Evolutionary conservation across 495 filamentous ascomycete species (phyloP), one percentile per base, ranked within the genome.

Genomic region (Alectoria sarmentosa): DNA sequence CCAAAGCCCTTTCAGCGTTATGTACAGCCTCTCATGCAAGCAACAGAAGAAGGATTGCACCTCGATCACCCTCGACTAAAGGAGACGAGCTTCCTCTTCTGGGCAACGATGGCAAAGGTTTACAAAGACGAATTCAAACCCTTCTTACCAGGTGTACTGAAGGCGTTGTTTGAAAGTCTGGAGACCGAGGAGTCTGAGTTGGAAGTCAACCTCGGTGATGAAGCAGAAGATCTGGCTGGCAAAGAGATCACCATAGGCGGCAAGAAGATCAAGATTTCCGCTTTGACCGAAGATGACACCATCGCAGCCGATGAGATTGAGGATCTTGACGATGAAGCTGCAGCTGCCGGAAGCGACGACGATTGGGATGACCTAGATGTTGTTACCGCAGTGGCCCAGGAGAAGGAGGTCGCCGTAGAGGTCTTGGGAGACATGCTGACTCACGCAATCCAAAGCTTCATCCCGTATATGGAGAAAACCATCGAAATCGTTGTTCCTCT

Each of bases 351-450:
- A 38, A 80, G 65, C 30, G 86, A 88, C 52, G 78, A 87, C 32
- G 86, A 89, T 52, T 88, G 88, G 34, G 89, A 93, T 73, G 91
- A 95, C 65, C 80, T 90, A 48, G 83, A 81, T 66, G 87, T 87
- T 64, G 88, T 94, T 39, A 93, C 90, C 34, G 89, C 90, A 48
- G 84, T 97, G 59, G 91, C 93, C 30, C 80, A 96, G 64, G 94
- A 98, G 80, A 97, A 98, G 76, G 94, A 98, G 77, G 96, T 98
- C 65, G 94, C 95, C 52, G 83, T 95, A 49, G 94, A 98, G 76
- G 91, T 96, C 19, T 79, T 97, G 49, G 94, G 93, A 61, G 94
- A 98, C 71, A 83, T 98, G 38, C 85, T 98, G 68, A 89, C 89
- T 46, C 84, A 95, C 76, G 89, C 91, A 52, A 89, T 88, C 72